Base-by-base conservation (phyloP, 169 alveolate genomes). In the Plasmodium yoelii region DNA sequence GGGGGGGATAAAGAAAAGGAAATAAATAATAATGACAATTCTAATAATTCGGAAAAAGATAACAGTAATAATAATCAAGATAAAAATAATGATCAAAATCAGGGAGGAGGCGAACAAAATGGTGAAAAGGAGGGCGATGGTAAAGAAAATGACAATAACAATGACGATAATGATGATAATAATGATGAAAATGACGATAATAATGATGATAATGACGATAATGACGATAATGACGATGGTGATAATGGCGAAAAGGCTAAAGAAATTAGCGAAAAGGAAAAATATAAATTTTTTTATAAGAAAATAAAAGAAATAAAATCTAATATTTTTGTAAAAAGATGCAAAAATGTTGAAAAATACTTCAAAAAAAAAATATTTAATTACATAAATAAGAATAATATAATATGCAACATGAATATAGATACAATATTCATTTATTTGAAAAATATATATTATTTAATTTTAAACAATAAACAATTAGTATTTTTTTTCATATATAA, bases 301-400 rank as follows among this genome's bases (percentile, higher is more conserved):
- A 75, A 64, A 56, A 75, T 75, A 63, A 75, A 22, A 15, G 88
- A 75, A 64, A 28, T 75, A 8, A 63, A 63, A 44, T 75, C 88
- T 7, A 75, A 64, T 8, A 24, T 10, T 3, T 56, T 75, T 34
- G 56, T 75, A 63, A 56, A 57, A 24, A 39, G 51, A 64, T 49
- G 65, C 7, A 75, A 42, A 44, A 75, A 61, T 44, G 63, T 69
- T 3, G 88, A 75, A 53, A 49, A 63, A 26, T 63, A 57, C 44
- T 26, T 75, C 15, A 75, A 75, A 51, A 75, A 75, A 13, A 75
- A 75, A 53, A 75, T 75, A 10, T 75, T 75, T n/a, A 75, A 75
- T 15, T 75, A 75, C 28, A 18, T 75, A 44, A 53, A 69, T 49
- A 64, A 64, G 34, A 75, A 75, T 46, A 65, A 75, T 22, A 53